Base-by-base conservation (phyloP, 352 stramenopile species). In the Phytophthora ramorum region DNA sequence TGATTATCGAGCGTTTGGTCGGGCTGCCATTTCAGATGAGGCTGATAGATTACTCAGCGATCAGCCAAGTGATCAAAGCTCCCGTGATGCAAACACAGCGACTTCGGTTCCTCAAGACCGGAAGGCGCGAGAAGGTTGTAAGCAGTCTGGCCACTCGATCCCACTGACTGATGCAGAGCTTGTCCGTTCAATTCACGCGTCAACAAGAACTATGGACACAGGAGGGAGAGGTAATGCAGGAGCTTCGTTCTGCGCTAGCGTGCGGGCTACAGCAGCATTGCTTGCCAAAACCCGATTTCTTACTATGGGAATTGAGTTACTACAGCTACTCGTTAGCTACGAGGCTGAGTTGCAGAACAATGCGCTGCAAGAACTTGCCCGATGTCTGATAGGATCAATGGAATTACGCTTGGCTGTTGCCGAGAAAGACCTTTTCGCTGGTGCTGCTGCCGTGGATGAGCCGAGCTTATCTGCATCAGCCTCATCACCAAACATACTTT, bases 1-100 rank as follows among this genome's bases (percentile, higher is more conserved):
- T 47, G 82, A 94, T 53, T 96, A 91, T 45, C 76, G 83, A 0
- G 88, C 88, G 17, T 95, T 96, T 72, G 88, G 88, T 3, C 80
- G 88, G 14, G 79, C 86, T 48, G 88, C 88, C 6, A 81, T 95
- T 70, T 58, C 75, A 0, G 81, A 95, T 20, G 81, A 91, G 48
- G 52, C 90, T 20, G 61, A 76, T 9, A 60, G 47, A 30, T 41
- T 83, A 43, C 56, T 82, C 7, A 59, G 68, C 13, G 64, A 73
- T 7, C 22, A 56, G 20, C 61, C 59, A 32, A 53, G 32, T 58
- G 41, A 70, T 4, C 22, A 43, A 26, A 56, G 47, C 4, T 19
- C 44, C 45, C 37, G 24, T 22, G 51, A 71, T 34, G 40, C 40
- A 46, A 40, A 52, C 20, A 37, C 38, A 17, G 51, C 17, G 19